These are phyloP conservation scores for Scheffersomyces parashehatae DNA, from an alignment of 1,139 yeast genomes.

Conservation along the genomic window DNA sequence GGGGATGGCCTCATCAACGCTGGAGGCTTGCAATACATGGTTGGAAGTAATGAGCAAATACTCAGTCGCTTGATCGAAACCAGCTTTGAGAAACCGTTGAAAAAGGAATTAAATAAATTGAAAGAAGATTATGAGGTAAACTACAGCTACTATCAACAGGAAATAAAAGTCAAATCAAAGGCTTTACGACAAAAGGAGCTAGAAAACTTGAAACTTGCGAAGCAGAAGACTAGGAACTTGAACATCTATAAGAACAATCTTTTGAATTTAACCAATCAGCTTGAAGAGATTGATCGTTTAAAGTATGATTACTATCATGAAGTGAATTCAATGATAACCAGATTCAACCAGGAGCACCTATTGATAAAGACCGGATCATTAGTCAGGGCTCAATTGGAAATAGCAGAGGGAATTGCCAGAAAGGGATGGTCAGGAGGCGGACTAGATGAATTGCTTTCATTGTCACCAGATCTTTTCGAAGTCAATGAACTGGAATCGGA, in stretches of 20 bases:
- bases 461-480: conserved; percentile 55
- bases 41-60: conserved; percentile 77
- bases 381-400: conserved; percentile 77
- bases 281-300: conserved; percentile 75
- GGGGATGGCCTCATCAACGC: conserved; percentile 71
- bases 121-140: conserved; percentile 38
- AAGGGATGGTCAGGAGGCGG: conserved; percentile 92
- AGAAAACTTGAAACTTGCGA: conserved; percentile 56
- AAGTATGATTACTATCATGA: conserved; percentile 75
- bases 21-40: conserved; percentile 74
- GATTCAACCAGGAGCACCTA: conserved; percentile 47
- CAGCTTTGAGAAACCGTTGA: conserved; percentile 59
- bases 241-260: conserved; percentile 65
- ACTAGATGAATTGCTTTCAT: conserved; percentile 61
- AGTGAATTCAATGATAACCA: conserved; percentile 53
- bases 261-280: conserved; percentile 64
- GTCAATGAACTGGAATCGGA: conserved; percentile 9
- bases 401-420: conserved; percentile 76
- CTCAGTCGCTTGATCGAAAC: conserved; percentile 56
- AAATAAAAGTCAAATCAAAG: conserved; percentile 51
- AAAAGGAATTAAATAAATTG: conserved; percentile 42
- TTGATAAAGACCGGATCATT: conserved; percentile 61
- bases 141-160: conserved; percentile 54
- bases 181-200: conserved; percentile 56
- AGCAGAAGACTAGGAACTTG: conserved; percentile 59